These are phyloP conservation scores for Saturnispora kantuleensis DNA, from an alignment of 805 yeast species.

Conservation along the genomic window DNA sequence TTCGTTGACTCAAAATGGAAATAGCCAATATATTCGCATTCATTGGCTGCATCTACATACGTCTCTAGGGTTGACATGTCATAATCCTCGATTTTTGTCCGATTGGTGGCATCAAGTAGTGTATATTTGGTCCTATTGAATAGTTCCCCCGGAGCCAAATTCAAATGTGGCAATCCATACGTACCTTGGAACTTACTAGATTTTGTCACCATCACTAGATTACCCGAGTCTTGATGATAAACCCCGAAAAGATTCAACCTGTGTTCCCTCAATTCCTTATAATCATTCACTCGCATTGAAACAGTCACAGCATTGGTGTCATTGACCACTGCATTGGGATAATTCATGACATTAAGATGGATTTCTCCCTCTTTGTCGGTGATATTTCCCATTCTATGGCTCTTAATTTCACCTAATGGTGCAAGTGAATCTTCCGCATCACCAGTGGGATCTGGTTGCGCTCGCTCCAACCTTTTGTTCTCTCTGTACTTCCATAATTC, in stretches of 20 bases:
- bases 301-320: constrained; percentile 12
- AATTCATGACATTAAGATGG: constrained; percentile 11
- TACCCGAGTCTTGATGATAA: constrained; percentile 58
- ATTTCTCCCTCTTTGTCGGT: constrained; percentile 20
- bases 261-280: constrained; percentile 26
- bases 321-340: neutral
- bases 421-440: constrained; percentile 1
- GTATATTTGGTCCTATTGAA: constrained; percentile 39
- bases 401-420: constrained; percentile 3
- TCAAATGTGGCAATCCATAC: constrained; percentile 52
- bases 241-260: constrained; percentile 45
- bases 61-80: constrained; percentile 28
- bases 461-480: constrained; percentile 8
- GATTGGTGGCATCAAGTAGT: constrained; percentile 34
- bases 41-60: constrained; percentile 25
- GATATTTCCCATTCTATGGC: constrained; percentile 19
- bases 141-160: constrained; percentile 28
- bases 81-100: constrained; percentile 32
- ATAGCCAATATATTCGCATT: constrained; percentile 65
- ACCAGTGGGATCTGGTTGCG: constrained; percentile 4
- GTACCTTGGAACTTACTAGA: constrained; percentile 57
- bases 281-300: neutral
- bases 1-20: constrained; percentile 60
- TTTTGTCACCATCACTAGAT: constrained; percentile 45
- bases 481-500: constrained; percentile 17